Conservation (phyloP, 2,329 filamentous ascomycete genomes). For the Xylaria sp. region DNA sequence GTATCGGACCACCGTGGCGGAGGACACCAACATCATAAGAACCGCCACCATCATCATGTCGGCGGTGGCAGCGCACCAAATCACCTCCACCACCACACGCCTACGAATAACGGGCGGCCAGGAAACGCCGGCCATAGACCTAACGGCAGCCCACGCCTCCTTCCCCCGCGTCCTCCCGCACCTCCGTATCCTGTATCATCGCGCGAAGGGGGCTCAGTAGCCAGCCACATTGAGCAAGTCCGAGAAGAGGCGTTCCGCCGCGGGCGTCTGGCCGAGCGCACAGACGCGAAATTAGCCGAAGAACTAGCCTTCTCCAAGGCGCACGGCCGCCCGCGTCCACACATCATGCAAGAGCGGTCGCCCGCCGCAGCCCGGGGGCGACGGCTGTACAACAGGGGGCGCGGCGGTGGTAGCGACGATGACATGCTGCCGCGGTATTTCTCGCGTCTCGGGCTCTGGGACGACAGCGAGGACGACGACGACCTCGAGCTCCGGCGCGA, state of each 20-base stretch:
- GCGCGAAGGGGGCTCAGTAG: constrained; percentile 2
- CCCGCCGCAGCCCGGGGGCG: background rate
- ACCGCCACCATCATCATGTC: constrained; percentile 3
- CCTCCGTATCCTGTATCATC: constrained; percentile 12
- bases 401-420: constrained; percentile 17
- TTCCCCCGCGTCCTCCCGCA: constrained; percentile 6
- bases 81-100: background rate
- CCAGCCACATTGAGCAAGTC: constrained; percentile 37
- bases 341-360: constrained; percentile 25
- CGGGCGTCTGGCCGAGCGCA: constrained; percentile 28
- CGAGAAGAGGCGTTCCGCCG: constrained; percentile 40
- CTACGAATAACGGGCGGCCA: background rate
- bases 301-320: constrained; percentile 17
- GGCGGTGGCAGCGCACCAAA: background rate
- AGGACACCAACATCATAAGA: constrained; percentile 2
- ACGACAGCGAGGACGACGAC: constrained; percentile 37
- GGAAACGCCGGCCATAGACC: background rate
- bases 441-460: constrained; percentile 33
- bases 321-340: constrained; percentile 29
- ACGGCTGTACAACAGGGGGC: constrained; percentile 9
- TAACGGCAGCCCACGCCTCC: background rate
- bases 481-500: constrained; percentile 33
- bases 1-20: constrained; percentile 28
- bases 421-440: constrained; percentile 29
- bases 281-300: constrained; percentile 23